Evolutionary conservation across 192 early-diverging fungal genomes (phyloP).

Genomic region (Linnemannia zychae): DNA sequence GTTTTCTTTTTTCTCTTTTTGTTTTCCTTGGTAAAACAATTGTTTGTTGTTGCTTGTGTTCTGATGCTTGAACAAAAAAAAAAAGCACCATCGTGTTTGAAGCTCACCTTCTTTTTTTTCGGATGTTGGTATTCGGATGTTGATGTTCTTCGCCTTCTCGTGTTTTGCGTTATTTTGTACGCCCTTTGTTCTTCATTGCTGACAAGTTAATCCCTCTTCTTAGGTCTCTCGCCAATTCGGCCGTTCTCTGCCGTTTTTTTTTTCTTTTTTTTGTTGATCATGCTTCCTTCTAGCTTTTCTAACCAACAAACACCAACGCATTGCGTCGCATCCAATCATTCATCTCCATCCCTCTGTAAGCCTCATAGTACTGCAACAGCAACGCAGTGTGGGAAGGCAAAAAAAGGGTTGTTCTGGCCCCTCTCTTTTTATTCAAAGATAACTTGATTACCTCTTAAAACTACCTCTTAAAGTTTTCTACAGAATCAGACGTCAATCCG

Average conservation of each 20-base stretch:
- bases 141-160: neutral
- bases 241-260: slow-evolving; percentile 1
- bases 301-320: neutral
- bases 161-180: neutral
- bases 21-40: slow-evolving; percentile 1
- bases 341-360: neutral
- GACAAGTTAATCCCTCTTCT: neutral
- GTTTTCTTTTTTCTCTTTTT: neutral
- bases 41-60: neutral
- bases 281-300: neutral
- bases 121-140: neutral
- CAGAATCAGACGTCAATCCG: neutral
- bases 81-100: no score
- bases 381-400: neutral
- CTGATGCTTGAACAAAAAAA: neutral
- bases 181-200: neutral
- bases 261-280: neutral
- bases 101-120: neutral
- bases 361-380: neutral
- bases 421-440: neutral
- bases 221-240: neutral
- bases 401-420: slow-evolving; percentile 5
- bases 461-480: neutral
- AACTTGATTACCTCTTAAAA: neutral
- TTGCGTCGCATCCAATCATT: neutral